phyloP scores from a whole-genome alignment of 2,329 filamentous ascomycete genomes.

The Dactylellina cionopaga region DNA sequence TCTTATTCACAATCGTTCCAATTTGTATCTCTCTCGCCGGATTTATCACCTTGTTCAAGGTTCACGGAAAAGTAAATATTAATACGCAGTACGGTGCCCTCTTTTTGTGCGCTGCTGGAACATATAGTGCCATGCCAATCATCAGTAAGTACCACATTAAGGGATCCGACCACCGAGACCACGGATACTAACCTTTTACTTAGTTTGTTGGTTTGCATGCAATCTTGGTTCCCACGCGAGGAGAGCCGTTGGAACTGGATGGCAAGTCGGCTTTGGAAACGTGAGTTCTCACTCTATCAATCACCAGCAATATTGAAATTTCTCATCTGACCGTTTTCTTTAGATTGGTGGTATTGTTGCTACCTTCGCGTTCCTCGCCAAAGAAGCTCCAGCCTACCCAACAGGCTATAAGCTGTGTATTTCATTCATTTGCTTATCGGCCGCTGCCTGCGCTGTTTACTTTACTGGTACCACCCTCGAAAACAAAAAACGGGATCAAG shows the following conservation, averaged over 20 bases:
- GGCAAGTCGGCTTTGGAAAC: constrained; percentile 82
- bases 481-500: constrained; percentile 70
- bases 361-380: constrained; percentile 74
- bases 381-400: constrained; percentile 74
- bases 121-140: constrained; percentile 89
- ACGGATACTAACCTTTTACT: constrained; percentile 47
- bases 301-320: not conserved
- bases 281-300: constrained; percentile 9
- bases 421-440: constrained; percentile 75
- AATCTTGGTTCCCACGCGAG: constrained; percentile 79
- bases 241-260: constrained; percentile 75
- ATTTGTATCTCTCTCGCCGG: constrained; percentile 77
- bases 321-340: not conserved
- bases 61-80: constrained; percentile 70
- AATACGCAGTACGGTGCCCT: constrained; percentile 79
- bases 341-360: constrained; percentile 78
- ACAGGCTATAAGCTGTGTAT: constrained; percentile 82
- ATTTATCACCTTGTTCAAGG: constrained; percentile 76
- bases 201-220: constrained; percentile 82
- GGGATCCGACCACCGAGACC: no score
- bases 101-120: constrained; percentile 81
- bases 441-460: constrained; percentile 71
- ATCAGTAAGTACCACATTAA: constrained; percentile 62
- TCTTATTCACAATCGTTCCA: constrained; percentile 75
- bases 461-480: constrained; percentile 68